phyloP scores from a whole-genome alignment of 176 grass and related monocot species.

The Carex parvula region DNA sequence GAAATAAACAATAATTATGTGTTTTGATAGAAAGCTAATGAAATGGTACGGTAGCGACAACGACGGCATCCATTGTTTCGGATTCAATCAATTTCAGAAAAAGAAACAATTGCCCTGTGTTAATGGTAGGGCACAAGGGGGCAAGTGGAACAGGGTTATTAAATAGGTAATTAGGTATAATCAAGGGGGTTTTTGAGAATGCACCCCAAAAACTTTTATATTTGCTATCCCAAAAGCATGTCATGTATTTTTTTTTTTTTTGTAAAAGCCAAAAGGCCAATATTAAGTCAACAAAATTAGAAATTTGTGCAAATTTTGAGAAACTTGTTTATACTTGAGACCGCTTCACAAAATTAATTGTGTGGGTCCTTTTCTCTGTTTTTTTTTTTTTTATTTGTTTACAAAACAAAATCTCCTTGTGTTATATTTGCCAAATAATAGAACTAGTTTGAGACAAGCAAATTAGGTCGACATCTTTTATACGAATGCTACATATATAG shows the following conservation, averaged over 20 bases:
- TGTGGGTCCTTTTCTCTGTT: neutral
- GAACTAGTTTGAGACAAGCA: neutral
- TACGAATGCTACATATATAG: neutral
- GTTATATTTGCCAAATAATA: neutral
- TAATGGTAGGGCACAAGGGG: constrained; percentile 28
- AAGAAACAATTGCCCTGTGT: neutral
- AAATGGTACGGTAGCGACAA: neutral
- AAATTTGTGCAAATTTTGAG: neutral
- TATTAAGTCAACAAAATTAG: neutral
- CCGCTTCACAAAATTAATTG: neutral
- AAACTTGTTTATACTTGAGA: neutral
- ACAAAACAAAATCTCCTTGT: too few relatives aligned
- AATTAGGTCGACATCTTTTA: neutral
- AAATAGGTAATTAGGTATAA: constrained; percentile 15
- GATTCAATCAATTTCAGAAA: constrained; percentile 15
- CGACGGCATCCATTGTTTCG: neutral
- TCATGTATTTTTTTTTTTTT: neutral
- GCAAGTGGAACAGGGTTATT: constrained; percentile 22
- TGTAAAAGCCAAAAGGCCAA: neutral
- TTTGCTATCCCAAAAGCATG: neutral
- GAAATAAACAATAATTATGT: too few relatives aligned
- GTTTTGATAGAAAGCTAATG: neutral
- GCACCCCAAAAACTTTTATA: neutral
- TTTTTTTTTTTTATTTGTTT: too few relatives aligned
- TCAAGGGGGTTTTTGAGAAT: neutral